Conservation (phyloP, 306 rosid species). For the Coriaria nepalensis region DNA sequence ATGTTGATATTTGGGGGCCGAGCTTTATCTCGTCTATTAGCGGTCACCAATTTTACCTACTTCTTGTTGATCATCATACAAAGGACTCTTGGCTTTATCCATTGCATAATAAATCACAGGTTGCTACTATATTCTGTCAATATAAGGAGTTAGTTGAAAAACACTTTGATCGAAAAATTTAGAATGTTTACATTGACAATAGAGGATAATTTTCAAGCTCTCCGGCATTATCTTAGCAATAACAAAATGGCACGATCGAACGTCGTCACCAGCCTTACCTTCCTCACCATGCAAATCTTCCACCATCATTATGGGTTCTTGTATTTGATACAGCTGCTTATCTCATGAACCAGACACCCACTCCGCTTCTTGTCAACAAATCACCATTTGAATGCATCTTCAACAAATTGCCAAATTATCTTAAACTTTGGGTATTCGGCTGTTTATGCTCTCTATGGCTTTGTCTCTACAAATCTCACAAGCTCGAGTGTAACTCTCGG, state of each 20-base stretch:
- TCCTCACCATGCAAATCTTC: neutral
- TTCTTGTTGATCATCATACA: neutral
- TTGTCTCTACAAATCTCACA: neutral
- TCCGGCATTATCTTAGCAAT: neutral
- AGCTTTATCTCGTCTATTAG: neutral
- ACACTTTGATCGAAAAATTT: accelerated
- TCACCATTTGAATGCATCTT: neutral
- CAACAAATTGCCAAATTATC: neutral
- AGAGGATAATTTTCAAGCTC: too few species aligned
- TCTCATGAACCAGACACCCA: neutral
- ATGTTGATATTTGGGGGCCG: too few species aligned
- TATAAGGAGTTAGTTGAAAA: neutral
- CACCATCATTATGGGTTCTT: neutral
- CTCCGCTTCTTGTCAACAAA: neutral
- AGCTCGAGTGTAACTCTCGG: neutral
- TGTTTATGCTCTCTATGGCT: neutral
- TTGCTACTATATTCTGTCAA: neutral
- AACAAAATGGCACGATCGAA: neutral
- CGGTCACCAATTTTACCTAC: neutral
- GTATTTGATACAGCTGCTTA: neutral
- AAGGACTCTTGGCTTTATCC: conserved; percentile 5
- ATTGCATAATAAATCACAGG: neutral
- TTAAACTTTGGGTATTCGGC: neutral
- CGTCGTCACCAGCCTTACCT: neutral
- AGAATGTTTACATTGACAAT: neutral